phyloP scores from a whole-genome alignment of 805 yeast genomes.

The Isabelozyma rhagii region DNA sequence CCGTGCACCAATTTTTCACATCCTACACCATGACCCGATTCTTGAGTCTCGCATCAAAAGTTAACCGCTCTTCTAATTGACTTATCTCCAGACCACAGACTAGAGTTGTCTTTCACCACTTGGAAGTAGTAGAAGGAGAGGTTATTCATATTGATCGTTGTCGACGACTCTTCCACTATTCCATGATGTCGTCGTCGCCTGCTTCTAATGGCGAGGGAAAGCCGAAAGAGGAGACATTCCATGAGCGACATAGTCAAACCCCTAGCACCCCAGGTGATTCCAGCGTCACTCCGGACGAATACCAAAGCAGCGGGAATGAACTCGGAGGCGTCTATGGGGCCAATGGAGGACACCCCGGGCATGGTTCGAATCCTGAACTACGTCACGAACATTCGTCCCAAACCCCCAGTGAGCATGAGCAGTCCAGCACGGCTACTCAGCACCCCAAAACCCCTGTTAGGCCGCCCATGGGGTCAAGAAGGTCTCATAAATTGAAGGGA shows the following conservation, averaged over 20 bases:
- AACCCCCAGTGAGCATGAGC: background rate
- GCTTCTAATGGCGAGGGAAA: background rate
- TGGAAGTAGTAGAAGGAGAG: too few relatives aligned
- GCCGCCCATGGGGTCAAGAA: background rate
- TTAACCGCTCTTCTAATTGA: background rate
- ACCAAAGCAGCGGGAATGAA: too few relatives aligned
- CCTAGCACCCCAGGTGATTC: too few relatives aligned
- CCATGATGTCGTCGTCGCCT: background rate
- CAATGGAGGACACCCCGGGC: too few relatives aligned
- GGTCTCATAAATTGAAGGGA: constrained; percentile 6
- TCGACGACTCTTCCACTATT: background rate
- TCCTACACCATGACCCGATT: background rate
- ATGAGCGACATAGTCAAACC: too few relatives aligned
- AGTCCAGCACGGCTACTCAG: background rate
- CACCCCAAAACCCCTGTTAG: background rate
- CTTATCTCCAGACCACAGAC: background rate
- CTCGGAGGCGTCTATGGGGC: too few relatives aligned
- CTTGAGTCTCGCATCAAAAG: background rate
- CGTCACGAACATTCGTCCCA: background rate
- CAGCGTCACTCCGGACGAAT: too few relatives aligned
- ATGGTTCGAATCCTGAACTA: background rate
- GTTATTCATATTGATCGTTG: background rate
- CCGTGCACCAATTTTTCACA: background rate
- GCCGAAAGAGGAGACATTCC: background rate
- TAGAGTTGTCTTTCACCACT: background rate